Evolutionary conservation across 2,329 filamentous ascomycete genomes (phyloP).

Genomic region (Colletotrichum sp.): DNA sequence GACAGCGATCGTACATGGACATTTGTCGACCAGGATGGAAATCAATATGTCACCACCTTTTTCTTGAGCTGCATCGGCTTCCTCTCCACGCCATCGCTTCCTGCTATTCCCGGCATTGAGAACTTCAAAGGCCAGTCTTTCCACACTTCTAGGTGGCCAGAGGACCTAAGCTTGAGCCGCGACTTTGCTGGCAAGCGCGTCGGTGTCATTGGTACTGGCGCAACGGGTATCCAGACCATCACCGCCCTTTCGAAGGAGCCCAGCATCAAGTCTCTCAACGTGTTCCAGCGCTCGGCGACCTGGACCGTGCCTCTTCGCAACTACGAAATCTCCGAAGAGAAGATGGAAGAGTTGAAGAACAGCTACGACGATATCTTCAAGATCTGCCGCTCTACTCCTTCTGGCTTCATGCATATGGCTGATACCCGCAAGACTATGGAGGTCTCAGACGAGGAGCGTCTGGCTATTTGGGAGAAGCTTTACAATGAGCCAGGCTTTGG

Average conservation of each 20-base stretch:
- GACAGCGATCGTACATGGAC: neutral
- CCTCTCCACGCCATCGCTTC: slow-evolving; percentile 34
- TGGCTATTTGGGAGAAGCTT: slow-evolving; percentile 42
- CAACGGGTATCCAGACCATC: slow-evolving; percentile 37
- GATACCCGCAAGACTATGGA: slow-evolving; percentile 35
- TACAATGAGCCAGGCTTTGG: slow-evolving; percentile 43
- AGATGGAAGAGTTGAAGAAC: slow-evolving; percentile 40
- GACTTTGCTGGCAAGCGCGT: slow-evolving; percentile 28
- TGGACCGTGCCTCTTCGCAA: slow-evolving; percentile 45
- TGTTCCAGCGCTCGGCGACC: slow-evolving; percentile 33
- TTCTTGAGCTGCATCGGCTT: slow-evolving; percentile 19
- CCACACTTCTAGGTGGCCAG: slow-evolving; percentile 25
- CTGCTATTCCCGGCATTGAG: slow-evolving; percentile 31
- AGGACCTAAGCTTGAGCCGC: neutral
- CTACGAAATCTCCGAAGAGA: slow-evolving; percentile 38
- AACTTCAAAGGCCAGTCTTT: slow-evolving; percentile 20
- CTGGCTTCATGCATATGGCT: slow-evolving; percentile 30
- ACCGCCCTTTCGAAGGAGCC: slow-evolving; percentile 24
- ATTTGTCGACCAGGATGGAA: neutral
- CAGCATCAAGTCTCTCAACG: slow-evolving; percentile 34
- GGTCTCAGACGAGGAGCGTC: slow-evolving; percentile 33
- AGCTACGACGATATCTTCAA: slow-evolving; percentile 34
- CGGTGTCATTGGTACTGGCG: slow-evolving; percentile 35
- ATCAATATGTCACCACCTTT: neutral
- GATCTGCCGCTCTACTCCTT: slow-evolving; percentile 29